These are phyloP conservation scores for Tephrocybe rancida DNA, from an alignment of 768 basidiomycete species.

Conservation along the genomic window DNA sequence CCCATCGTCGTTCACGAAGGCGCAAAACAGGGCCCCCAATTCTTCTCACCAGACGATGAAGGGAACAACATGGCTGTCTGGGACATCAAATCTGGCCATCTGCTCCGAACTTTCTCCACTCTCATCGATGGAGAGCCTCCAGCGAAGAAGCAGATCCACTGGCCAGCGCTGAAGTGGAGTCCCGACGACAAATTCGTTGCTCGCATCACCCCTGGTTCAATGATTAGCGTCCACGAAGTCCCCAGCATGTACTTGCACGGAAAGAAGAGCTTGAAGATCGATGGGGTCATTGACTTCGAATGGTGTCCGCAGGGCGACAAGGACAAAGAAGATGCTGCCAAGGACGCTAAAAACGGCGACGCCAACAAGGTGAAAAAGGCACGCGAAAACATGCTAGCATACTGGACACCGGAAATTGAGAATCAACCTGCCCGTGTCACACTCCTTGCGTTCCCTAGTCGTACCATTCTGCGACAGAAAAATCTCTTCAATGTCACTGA, in stretches of 20 bases:
- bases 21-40: constrained; percentile 79
- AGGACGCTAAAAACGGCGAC: constrained; percentile 42
- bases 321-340: constrained; percentile 75
- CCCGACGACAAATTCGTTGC: constrained; percentile 95
- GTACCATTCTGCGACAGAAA: constrained; percentile 86
- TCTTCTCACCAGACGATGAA: constrained; percentile 92
- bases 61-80: constrained; percentile 98
- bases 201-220: constrained; percentile 84
- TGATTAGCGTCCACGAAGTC: constrained; percentile 96
- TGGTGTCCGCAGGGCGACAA: constrained; percentile 95
- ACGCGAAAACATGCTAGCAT: constrained; percentile 91
- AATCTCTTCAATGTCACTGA: constrained; percentile 98
- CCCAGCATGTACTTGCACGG: constrained; percentile 93
- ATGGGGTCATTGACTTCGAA: constrained; percentile 97
- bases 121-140: constrained; percentile 58
- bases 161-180: constrained; percentile 98
- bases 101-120: constrained; percentile 89
- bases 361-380: constrained; percentile 59
- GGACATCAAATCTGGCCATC: constrained; percentile 92
- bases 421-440: constrained; percentile 98
- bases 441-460: constrained; percentile 86
- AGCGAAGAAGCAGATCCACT: constrained; percentile 83
- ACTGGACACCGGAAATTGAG: constrained; percentile 95
- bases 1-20: constrained; percentile 86
- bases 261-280: constrained; percentile 96